A percentile compares a stretch with the other conserved stretches of the same genome.
Evolutionary conservation across 2,329 filamentous ascomycete genomes (phyloP).

Genomic region (Myrmaecium sp.): DNA sequence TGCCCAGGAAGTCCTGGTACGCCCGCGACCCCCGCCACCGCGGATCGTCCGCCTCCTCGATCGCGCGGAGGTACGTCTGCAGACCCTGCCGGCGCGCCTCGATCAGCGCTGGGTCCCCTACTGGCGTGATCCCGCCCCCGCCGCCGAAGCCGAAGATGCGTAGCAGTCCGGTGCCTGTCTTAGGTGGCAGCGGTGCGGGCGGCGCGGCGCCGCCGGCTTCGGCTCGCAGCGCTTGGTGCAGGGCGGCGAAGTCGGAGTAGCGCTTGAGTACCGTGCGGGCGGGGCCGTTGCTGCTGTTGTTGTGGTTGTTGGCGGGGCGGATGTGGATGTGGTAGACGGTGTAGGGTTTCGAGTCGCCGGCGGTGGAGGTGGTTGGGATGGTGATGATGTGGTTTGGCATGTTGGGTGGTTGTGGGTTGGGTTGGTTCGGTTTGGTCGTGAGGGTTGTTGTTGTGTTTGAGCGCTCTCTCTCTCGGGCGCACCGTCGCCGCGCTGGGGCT

Average conservation of each 20-base stretch:
- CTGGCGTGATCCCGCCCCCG: too few relatives aligned
- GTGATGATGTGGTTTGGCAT: slow-evolving; percentile 31
- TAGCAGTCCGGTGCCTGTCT: slow-evolving; percentile 35
- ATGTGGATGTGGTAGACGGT: slow-evolving; percentile 67
- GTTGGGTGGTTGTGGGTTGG: too few relatives aligned
- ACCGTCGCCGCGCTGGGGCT: too few relatives aligned
- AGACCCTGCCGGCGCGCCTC: slow-evolving; percentile 52
- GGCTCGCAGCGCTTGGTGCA: slow-evolving; percentile 45
- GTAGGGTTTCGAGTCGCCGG: slow-evolving; percentile 43
- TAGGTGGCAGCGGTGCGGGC: slow-evolving; percentile 50
- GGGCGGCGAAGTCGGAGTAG: slow-evolving; percentile 60
- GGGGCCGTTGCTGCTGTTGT: slow-evolving; percentile 59
- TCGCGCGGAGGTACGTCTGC: slow-evolving; percentile 54
- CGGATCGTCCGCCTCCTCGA: slow-evolving; percentile 56
- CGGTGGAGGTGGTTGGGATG: slow-evolving; percentile 32
- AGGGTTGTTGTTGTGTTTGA: too few relatives aligned
- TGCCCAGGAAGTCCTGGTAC: slow-evolving; percentile 47
- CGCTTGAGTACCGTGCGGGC: slow-evolving; percentile 63
- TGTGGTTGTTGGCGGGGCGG: slow-evolving; percentile 62
- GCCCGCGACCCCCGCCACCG: slow-evolving; percentile 57
- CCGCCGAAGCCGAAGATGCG: slow-evolving; percentile 20
- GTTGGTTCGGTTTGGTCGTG: too few relatives aligned
- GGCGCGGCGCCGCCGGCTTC: slow-evolving; percentile 48
- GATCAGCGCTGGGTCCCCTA: slow-evolving; percentile 51
- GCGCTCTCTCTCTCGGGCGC: too few relatives aligned